A percentile compares a stretch with the other conserved stretches of the same genome.
These are phyloP conservation scores for Aeminium ludgeri DNA, from an alignment of 495 filamentous ascomycete species.

Conservation along the genomic window DNA sequence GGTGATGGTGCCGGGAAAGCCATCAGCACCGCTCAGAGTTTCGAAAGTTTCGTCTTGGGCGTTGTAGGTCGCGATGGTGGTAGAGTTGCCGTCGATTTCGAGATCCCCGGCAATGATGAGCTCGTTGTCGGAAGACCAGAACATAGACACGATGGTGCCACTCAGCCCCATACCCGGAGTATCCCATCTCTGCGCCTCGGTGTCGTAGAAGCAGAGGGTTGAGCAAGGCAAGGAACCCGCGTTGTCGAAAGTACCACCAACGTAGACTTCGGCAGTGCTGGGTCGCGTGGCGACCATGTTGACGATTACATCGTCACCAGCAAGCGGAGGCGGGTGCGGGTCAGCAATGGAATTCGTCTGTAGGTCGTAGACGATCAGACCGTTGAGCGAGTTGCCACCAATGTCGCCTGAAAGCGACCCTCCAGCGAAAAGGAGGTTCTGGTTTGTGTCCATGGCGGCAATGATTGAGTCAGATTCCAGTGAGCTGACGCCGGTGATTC, in stretches of 20 bases:
- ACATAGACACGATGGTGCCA: conserved; percentile 52
- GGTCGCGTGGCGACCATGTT: conserved; percentile 55
- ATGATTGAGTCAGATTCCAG: conserved; percentile 59
- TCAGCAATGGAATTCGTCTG: conserved; percentile 37
- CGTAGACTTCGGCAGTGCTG: conserved; percentile 54
- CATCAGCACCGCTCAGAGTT: conserved; percentile 41
- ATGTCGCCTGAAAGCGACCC: conserved; percentile 59
- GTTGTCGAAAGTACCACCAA: conserved; percentile 63
- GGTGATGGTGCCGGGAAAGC: conserved; percentile 63
- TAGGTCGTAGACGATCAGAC: conserved; percentile 69
- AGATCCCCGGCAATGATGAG: conserved; percentile 67
- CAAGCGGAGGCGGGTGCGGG: conserved; percentile 53
- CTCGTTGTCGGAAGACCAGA: conserved; percentile 53
- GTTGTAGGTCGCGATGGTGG: conserved; percentile 61
- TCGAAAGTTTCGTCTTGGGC: conserved; percentile 44
- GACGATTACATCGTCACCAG: conserved; percentile 50
- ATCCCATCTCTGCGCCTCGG: conserved; percentile 52
- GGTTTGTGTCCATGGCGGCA: conserved; percentile 47
- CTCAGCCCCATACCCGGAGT: conserved; percentile 50
- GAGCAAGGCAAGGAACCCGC: conserved; percentile 75
- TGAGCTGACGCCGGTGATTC: conserved; percentile 50
- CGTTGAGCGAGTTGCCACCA: conserved; percentile 43
- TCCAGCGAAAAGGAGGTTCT: conserved; percentile 62
- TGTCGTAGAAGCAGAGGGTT: conserved; percentile 63
- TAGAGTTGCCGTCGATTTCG: conserved; percentile 42